Percentiles rank a stretch among this genome's conserved stretches.
Evolutionary conservation across 2,329 filamentous ascomycete species (phyloP).

Genomic region (Onygenales sp.): DNA sequence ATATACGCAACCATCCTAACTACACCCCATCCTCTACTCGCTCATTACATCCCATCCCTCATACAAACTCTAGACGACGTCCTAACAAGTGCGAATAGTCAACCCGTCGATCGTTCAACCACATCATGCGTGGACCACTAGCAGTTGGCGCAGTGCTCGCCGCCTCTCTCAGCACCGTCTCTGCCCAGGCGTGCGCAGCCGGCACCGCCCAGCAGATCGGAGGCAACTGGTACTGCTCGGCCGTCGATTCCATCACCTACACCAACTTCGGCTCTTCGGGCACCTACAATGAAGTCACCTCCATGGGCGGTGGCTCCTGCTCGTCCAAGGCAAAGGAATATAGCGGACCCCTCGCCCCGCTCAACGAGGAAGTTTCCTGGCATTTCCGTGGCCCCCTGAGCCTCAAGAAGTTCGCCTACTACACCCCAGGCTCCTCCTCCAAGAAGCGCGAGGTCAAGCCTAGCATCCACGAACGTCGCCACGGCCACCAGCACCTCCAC

Average conservation of each 20-base stretch:
- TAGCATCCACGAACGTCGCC: constrained; percentile 28
- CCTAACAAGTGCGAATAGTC: background rate
- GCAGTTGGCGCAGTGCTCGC: constrained; percentile 11
- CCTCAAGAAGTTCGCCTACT: constrained; percentile 60
- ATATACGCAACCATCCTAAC: too few species aligned
- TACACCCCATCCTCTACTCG: too few species aligned
- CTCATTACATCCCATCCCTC: too few species aligned
- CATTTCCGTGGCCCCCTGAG: constrained; percentile 63
- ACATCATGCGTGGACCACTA: constrained; percentile 10
- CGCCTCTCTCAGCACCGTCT: constrained; percentile 11
- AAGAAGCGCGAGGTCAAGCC: constrained; percentile 30
- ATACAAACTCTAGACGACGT: background rate
- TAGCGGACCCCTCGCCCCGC: constrained; percentile 53
- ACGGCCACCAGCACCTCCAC: constrained; percentile 44
- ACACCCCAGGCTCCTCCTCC: constrained; percentile 39
- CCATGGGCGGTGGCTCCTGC: constrained; percentile 52
- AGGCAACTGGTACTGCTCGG: constrained; percentile 58
- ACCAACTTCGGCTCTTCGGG: constrained; percentile 50
- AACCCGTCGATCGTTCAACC: background rate
- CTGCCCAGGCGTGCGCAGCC: constrained; percentile 12
- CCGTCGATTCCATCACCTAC: constrained; percentile 60
- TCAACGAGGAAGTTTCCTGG: constrained; percentile 62
- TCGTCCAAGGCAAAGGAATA: constrained; percentile 43
- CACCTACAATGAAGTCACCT: constrained; percentile 54
- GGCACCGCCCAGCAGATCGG: constrained; percentile 20